Percentiles rank a stretch among this genome's conserved stretches.
phyloP scores from a whole-genome alignment of 2,329 filamentous ascomycete genomes.

The Pseudogymnoascus sp. region DNA sequence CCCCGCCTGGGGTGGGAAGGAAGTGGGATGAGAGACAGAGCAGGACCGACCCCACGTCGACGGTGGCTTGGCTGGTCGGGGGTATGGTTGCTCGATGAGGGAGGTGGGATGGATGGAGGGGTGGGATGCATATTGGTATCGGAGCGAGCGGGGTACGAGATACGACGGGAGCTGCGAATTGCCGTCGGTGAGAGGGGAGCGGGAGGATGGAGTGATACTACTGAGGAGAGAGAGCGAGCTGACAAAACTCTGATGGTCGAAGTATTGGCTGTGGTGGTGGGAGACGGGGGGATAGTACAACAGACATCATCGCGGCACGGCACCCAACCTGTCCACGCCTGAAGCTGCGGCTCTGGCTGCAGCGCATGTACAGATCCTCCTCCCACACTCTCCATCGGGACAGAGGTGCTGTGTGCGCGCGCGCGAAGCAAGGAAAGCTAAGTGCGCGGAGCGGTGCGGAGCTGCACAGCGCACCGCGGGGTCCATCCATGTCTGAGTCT shows the following conservation, averaged over 20 bases:
- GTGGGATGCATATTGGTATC: neutral
- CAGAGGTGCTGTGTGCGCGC: neutral
- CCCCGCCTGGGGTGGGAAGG: neutral
- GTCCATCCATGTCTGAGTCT: conserved; percentile 4
- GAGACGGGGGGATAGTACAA: neutral
- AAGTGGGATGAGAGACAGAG: neutral
- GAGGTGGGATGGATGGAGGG: conserved; percentile 5
- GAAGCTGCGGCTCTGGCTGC: neutral
- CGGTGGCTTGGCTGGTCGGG: neutral
- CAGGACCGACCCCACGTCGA: neutral
- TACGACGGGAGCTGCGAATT: neutral
- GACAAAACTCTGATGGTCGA: neutral
- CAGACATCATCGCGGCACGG: neutral
- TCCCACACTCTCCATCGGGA: neutral
- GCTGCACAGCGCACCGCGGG: conserved; percentile 6
- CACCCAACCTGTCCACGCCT: neutral
- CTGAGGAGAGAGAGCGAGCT: neutral
- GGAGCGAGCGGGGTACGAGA: conserved; percentile 1
- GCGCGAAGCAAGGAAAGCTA: conserved; percentile 2
- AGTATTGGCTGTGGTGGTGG: neutral
- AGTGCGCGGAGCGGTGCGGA: neutral
- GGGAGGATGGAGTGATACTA: neutral
- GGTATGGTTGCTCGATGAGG: neutral
- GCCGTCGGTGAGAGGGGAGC: neutral
- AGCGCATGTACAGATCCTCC: neutral